Evolutionary conservation across 768 basidiomycete genomes (phyloP).

Genomic region (Lactifluus echinatus): DNA sequence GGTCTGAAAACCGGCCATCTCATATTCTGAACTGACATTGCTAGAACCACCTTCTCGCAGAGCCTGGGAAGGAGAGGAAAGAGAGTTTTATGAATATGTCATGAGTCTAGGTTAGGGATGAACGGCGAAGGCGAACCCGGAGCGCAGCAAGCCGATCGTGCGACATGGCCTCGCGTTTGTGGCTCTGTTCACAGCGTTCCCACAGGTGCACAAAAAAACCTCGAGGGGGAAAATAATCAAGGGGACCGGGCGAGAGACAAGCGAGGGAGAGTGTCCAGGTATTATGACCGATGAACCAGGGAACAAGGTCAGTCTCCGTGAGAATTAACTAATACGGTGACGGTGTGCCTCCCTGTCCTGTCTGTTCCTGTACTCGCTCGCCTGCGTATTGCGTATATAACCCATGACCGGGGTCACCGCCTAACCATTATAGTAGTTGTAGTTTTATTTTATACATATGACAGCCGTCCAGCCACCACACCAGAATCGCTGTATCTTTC

Average conservation of each 20-base stretch:
- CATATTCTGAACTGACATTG: conserved; percentile 21
- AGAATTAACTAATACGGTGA: no score
- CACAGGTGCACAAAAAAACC: not conserved
- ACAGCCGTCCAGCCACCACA: not conserved
- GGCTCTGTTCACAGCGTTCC: not conserved
- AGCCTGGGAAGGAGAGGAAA: conserved; percentile 21
- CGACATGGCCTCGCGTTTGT: conserved; percentile 9
- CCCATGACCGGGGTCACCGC: no score
- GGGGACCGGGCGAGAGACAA: not conserved
- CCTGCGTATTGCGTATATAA: no score
- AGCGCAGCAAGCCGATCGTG: conserved; percentile 22
- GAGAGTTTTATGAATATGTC: not conserved
- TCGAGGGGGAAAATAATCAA: not conserved
- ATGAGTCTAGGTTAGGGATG: not conserved
- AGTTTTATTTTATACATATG: not conserved
- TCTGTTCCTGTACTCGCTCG: no score
- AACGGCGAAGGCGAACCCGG: conserved; percentile 19
- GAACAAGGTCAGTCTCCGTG: not conserved
- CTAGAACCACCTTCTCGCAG: conserved; percentile 25
- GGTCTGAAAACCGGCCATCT: conserved; percentile 26
- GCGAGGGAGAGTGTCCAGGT: no score
- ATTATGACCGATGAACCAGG: not conserved
- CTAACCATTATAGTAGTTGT: no score
- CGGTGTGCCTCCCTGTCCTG: no score
- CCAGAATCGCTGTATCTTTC: no score